Percentiles rank a stretch among this genome's conserved stretches.
Conservation (phyloP, 768 basidiomycete species). For the Vararia minispora region DNA sequence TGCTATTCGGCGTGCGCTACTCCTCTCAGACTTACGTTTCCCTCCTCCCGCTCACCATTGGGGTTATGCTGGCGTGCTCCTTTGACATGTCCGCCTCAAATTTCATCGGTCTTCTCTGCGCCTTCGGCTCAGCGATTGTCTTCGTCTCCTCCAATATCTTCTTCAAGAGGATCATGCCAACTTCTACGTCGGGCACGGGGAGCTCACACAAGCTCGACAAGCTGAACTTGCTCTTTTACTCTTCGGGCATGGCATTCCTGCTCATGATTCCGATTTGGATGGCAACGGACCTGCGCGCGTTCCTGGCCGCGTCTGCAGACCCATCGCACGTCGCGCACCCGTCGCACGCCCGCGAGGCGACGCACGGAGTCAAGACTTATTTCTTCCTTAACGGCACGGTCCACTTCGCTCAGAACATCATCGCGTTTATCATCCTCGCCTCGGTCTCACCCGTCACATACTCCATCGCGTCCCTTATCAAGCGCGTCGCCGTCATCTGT, state of each 20-base stretch:
- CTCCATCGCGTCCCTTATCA: constrained; percentile 95
- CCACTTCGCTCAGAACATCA: constrained; percentile 94
- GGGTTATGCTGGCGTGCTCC: constrained; percentile 96
- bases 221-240: constrained; percentile 91
- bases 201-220: constrained; percentile 84
- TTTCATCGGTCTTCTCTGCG: constrained; percentile 78
- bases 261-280: constrained; percentile 96
- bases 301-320: constrained; percentile 37
- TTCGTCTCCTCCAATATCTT: constrained; percentile 99
- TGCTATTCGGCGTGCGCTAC: constrained; percentile 91
- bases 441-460: constrained; percentile 98
- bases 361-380: constrained; percentile 66
- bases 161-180: constrained; percentile 96
- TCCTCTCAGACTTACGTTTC: constrained; percentile 86
- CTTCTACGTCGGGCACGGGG: constrained; percentile 26
- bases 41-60: constrained; percentile 86
- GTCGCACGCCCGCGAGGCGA: constrained; percentile 30
- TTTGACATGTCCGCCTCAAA: constrained; percentile 89
- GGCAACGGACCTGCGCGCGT: constrained; percentile 71
- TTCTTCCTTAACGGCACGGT: constrained; percentile 92
- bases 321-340: constrained; percentile 35
- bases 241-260: constrained; percentile 86
- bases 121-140: constrained; percentile 92
- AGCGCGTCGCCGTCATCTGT: constrained; percentile 96
- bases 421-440: constrained; percentile 93